Evolutionary conservation across 805 yeast genomes (phyloP).

Genomic region (Jamesozyma hellenica): DNA sequence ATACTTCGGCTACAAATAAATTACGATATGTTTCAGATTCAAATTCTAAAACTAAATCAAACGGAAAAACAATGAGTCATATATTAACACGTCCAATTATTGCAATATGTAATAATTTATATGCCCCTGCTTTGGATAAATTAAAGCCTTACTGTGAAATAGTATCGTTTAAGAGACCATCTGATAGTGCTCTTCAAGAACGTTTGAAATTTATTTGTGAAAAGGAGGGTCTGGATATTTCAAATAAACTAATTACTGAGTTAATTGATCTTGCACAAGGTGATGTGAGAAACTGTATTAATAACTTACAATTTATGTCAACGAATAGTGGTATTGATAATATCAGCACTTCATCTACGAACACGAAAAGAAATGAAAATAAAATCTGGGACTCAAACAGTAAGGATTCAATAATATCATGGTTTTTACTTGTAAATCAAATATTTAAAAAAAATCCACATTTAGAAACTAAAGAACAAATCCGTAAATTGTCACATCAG

Average conservation of each 20-base stretch:
- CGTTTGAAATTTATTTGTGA: constrained; percentile 44
- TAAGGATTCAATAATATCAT: constrained; percentile 55
- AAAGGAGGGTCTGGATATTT: constrained; percentile 41
- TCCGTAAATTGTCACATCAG: constrained; percentile 36
- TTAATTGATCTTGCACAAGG: constrained; percentile 64
- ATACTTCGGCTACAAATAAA: constrained; percentile 40
- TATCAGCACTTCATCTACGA: constrained; percentile 1
- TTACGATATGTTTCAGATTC: constrained; percentile 13
- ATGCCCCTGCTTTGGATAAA: constrained; percentile 62
- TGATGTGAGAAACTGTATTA: constrained; percentile 79
- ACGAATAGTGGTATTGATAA: constrained; percentile 6
- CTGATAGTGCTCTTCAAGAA: constrained; percentile 36
- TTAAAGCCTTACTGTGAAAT: constrained; percentile 67
- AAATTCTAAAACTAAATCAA: constrained; percentile 8
- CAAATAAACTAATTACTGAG: constrained; percentile 46
- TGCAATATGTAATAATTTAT: constrained; percentile 84
- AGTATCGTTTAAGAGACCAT: constrained; percentile 52
- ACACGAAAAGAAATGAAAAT: constrained; percentile 4
- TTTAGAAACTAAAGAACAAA: constrained; percentile 37
- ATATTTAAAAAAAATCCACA: constrained; percentile 48
- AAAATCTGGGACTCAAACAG: constrained; percentile 24
- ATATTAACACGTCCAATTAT: constrained; percentile 74
- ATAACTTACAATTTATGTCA: constrained; percentile 59
- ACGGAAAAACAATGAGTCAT: constrained; percentile 30
- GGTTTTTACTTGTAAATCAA: constrained; percentile 56